These are phyloP conservation scores for Neocallimastix lanati DNA, from an alignment of 192 early-diverging fungal species.

Conservation along the genomic window DNA sequence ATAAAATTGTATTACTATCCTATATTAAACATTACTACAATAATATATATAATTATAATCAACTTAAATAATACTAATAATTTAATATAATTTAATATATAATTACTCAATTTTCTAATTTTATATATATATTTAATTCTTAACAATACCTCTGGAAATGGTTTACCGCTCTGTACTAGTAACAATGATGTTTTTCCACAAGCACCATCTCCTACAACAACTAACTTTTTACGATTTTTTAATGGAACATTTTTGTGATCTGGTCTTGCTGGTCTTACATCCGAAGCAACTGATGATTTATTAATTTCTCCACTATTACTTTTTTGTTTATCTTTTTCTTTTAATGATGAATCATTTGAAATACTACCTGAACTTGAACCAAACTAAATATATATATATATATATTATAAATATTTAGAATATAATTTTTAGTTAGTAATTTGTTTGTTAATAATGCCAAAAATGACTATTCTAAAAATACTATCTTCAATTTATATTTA, in stretches of 20 bases:
- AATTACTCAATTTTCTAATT: background rate
- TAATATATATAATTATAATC: too few relatives aligned
- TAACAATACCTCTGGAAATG: conserved; percentile 6
- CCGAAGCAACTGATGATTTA: background rate
- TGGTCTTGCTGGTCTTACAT: background rate
- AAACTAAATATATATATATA: background rate
- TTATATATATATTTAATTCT: background rate
- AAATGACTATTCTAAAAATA: too few relatives aligned
- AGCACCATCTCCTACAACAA: conserved; percentile 15
- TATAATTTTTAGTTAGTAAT: too few relatives aligned
- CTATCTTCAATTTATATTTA: too few relatives aligned
- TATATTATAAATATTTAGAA: background rate
- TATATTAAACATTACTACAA: too few relatives aligned
- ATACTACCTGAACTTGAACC: background rate
- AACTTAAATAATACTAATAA: too few relatives aligned
- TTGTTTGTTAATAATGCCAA: too few relatives aligned
- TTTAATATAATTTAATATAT: too few relatives aligned
- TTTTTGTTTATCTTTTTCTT: background rate
- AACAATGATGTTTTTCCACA: conserved; percentile 14
- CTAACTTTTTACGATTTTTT: conserved; percentile 5
- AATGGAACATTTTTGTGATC: background rate
- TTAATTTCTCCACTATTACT: background rate
- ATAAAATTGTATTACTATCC: too few relatives aligned
- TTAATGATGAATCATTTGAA: background rate
- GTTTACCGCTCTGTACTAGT: conserved; percentile 1